These are phyloP conservation scores for Fragaria vesca DNA, from an alignment of 306 rosid genomes.

Conservation along the genomic window DNA sequence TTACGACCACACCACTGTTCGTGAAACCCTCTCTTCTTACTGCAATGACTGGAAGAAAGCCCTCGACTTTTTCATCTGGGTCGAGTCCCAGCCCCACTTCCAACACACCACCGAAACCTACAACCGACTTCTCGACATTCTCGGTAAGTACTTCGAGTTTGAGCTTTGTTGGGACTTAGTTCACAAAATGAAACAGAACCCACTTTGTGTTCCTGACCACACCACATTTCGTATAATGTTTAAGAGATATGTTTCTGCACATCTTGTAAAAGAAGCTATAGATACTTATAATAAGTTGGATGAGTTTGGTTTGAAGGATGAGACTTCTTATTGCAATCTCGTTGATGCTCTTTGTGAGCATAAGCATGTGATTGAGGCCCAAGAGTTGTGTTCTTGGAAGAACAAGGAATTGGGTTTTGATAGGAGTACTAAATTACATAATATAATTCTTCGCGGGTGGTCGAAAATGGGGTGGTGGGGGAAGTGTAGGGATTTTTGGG, in stretches of 20 bases:
- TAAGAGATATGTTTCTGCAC: constrained; percentile 74
- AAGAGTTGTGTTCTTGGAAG: constrained; percentile 57
- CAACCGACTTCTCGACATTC: constrained; percentile 67
- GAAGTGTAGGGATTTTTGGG: constrained; percentile 84
- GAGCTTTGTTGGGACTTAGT: constrained; percentile 60
- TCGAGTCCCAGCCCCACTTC: constrained; percentile 35
- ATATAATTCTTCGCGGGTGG: constrained; percentile 86
- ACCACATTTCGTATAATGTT: constrained; percentile 72
- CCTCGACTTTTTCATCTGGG: constrained; percentile 80
- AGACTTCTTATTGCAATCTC: constrained; percentile 58
- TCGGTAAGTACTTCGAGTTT: constrained; percentile 81
- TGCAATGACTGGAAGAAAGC: constrained; percentile 86
- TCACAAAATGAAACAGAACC: constrained; percentile 50
- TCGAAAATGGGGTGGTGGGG: constrained; percentile 81
- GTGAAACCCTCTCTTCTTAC: constrained; percentile 53
- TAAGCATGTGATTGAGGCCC: constrained; percentile 78
- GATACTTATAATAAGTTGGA: constrained; percentile 44
- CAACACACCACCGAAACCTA: constrained; percentile 65
- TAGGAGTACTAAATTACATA: constrained; percentile 50
- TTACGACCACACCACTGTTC: constrained; percentile 42
- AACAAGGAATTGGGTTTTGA: constrained; percentile 21
- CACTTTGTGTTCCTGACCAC: constrained; percentile 59
- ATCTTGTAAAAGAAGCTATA: constrained; percentile 60
- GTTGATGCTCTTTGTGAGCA: constrained; percentile 78
- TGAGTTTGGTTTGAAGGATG: constrained; percentile 67